Evolutionary conservation across 169 alveolate species (phyloP).

Genomic region (Prorocentrum cordatum): DNA sequence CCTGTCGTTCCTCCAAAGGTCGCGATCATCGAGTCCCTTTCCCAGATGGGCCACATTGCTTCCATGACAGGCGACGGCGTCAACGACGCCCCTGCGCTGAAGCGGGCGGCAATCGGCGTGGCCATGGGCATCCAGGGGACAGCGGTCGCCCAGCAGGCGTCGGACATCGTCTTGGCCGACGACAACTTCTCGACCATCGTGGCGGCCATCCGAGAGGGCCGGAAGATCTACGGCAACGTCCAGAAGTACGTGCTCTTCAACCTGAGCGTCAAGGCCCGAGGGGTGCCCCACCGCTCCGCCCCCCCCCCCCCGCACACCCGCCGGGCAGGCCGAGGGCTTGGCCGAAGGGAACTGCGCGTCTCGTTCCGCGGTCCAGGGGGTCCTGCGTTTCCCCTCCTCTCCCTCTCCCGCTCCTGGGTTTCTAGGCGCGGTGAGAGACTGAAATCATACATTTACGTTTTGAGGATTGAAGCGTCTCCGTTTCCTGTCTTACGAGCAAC

Average conservation of each 20-base stretch:
- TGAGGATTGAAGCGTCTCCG: no score
- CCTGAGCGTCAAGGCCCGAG: slow-evolving; percentile 89
- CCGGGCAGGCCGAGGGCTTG: no score
- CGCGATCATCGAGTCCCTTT: slow-evolving; percentile 83
- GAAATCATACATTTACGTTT: no score
- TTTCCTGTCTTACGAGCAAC: no score
- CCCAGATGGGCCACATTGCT: slow-evolving; percentile 80
- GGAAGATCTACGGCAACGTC: slow-evolving; percentile 87
- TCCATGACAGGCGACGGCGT: slow-evolving; percentile 94
- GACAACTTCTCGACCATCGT: slow-evolving; percentile 91
- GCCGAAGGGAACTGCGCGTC: no score
- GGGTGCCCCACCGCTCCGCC: slow-evolving; percentile 81
- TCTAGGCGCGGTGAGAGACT: no score
- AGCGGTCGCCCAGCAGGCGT: slow-evolving; percentile 99
- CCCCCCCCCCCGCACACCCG: no score
- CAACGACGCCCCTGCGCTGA: slow-evolving; percentile 90
- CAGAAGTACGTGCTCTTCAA: slow-evolving; percentile 89
- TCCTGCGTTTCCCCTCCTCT: no score
- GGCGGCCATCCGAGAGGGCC: slow-evolving; percentile 85
- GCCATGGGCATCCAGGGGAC: slow-evolving; percentile 99
- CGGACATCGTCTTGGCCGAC: slow-evolving; percentile 98
- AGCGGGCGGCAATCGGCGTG: slow-evolving; percentile 94
- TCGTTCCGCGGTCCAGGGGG: no score
- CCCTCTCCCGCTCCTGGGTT: no score
- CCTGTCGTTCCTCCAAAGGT: slow-evolving; percentile 72